phyloP scores from a whole-genome alignment of 2,329 filamentous ascomycete species.

The Penicillium olsonii region DNA sequence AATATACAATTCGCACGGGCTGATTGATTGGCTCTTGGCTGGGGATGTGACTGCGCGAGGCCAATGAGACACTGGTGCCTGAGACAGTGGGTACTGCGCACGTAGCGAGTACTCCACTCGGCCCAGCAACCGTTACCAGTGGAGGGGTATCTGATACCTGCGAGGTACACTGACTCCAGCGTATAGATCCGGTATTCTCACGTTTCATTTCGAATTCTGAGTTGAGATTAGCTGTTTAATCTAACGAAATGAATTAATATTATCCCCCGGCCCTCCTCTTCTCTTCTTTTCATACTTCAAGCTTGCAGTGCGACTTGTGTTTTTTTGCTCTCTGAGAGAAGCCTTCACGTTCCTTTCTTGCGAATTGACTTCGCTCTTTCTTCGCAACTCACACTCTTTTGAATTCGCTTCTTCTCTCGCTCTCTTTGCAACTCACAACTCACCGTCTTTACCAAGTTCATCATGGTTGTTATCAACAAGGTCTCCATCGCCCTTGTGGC shows the following conservation, averaged over 20 bases:
- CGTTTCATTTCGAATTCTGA: neutral
- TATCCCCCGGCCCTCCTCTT: neutral
- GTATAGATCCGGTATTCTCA: constrained; percentile 7
- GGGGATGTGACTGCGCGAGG: neutral
- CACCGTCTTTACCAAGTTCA: constrained; percentile 15
- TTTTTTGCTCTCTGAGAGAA: constrained; percentile 17
- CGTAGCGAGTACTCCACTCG: neutral
- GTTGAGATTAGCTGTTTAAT: constrained; percentile 4
- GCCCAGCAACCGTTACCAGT: neutral
- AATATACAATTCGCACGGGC: neutral
- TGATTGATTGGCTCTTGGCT: neutral
- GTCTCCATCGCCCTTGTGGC: constrained; percentile 37
- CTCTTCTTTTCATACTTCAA: constrained; percentile 15
- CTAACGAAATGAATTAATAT: constrained; percentile 6
- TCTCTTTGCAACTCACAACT: constrained; percentile 9
- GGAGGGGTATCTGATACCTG: neutral
- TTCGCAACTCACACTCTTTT: constrained; percentile 1
- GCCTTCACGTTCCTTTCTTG: constrained; percentile 21
- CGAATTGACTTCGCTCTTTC: constrained; percentile 41
- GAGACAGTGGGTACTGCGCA: constrained; percentile 1
- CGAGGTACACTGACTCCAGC: neutral
- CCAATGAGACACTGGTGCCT: constrained; percentile 4
- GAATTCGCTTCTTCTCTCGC: constrained; percentile 4
- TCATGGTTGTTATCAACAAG: constrained; percentile 42
- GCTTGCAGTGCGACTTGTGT: constrained; percentile 9